A percentile compares a stretch with the other conserved stretches of the same genome.
Evolutionary conservation across 176 grass and related monocot genomes (phyloP).

Genomic region (Canna indica): DNA sequence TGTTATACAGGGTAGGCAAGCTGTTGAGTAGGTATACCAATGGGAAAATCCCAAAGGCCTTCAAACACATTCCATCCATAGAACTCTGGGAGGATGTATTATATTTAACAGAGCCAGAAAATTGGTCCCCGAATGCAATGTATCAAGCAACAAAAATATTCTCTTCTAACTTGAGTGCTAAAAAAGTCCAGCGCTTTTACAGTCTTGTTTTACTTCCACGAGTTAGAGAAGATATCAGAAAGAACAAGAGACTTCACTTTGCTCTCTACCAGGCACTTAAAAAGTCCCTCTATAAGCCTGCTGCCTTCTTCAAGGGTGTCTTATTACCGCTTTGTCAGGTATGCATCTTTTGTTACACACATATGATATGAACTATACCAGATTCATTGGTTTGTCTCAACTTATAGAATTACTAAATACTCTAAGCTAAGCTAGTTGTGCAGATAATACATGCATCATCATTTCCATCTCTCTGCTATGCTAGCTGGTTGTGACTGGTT

Average conservation of each 20-base stretch:
- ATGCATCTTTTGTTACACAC: conserved; percentile 1
- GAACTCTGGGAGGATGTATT: conserved; percentile 70
- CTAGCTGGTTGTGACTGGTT: background rate
- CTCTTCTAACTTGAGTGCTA: conserved; percentile 73
- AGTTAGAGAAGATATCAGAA: conserved; percentile 69
- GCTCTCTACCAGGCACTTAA: conserved; percentile 72
- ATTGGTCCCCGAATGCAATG: conserved; percentile 87
- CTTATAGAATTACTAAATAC: background rate
- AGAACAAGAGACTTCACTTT: conserved; percentile 85
- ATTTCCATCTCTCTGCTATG: too few relatives aligned
- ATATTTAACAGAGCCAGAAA: conserved; percentile 70
- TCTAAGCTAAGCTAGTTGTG: background rate
- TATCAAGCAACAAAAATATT: conserved; percentile 86
- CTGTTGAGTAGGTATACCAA: conserved; percentile 66
- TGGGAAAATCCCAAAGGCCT: conserved; percentile 76
- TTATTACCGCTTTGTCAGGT: conserved; percentile 88
- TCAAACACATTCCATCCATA: conserved; percentile 68
- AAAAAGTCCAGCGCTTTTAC: conserved; percentile 59
- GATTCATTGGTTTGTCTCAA: background rate
- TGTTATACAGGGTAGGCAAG: conserved; percentile 56
- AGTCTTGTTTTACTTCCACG: conserved; percentile 67
- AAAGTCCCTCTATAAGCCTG: conserved; percentile 76
- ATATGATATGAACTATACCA: background rate
- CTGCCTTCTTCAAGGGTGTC: conserved; percentile 83
- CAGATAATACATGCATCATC: background rate